Evolutionary conservation across 2,329 filamentous ascomycete species (phyloP), one percentile per base, ranked within the genome.

Genomic region (Pyrenophora graminea): DNA sequence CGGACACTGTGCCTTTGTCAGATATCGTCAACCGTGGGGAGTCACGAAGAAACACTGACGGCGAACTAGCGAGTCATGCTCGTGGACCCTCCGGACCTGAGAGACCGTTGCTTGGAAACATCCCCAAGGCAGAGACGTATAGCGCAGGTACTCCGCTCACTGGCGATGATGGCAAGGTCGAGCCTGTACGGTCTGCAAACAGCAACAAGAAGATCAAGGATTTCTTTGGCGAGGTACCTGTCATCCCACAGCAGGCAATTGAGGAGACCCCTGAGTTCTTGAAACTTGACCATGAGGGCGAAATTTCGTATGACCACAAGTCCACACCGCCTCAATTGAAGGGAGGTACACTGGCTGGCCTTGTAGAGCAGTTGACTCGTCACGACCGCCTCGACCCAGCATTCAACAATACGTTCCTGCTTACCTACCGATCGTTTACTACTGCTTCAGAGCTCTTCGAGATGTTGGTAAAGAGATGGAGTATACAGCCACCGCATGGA

Each of bases 371-470:
- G 68, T 82, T 99, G 38, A 99, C 94, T 13, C 85, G 94, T 41
- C 94, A 99, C 69, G 94, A 99, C 76, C 94, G 95, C 68, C 83
- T 96, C 12, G 94, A 97, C 69, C 91, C 92, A 3, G 93, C 84
- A 56, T 97, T 97, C 77, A 97, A 97, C 78, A 95, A 93, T 66
- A 99, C 94, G 1, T 99, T 99, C 80, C 85, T 99, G 13, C 83
- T 99, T 32, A 99, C 94, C 1, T 99, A 99, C 72, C 85, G 90
- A 56, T 99, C 94, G 0, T 99, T 99, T 68, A 97, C 94, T 0
- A 86, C 87, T 2, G 94, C 93, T 0, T 81, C 88, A 5, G 94
- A 97, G 73, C 80, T 99, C 0, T 97, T 97, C 67, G 91, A 97
- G 73, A 83, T 96, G 70, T 79, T 99, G 6, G 91, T 97, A 8